phyloP scores from a whole-genome alignment of 441 rosid genomes.

The Isatis lusitanica region DNA sequence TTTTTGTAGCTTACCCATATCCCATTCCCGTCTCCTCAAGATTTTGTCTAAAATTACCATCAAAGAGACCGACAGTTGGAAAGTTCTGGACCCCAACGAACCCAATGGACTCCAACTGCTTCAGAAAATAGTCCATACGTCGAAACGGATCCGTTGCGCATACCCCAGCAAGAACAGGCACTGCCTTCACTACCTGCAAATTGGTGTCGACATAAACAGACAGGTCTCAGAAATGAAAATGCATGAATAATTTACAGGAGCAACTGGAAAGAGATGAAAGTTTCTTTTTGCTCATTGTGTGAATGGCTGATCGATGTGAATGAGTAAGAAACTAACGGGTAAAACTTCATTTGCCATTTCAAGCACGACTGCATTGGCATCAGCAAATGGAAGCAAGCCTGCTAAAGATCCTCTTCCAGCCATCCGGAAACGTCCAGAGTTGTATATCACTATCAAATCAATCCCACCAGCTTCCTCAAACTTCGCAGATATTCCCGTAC shows the following conservation, averaged over 20 bases:
- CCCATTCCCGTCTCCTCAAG: slow-evolving; percentile 99
- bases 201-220: slow-evolving; percentile 1
- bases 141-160: slow-evolving; percentile 97
- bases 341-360: slow-evolving; percentile 97
- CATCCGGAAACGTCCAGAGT: slow-evolving; percentile 96
- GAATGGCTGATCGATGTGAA: not conserved
- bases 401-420: slow-evolving; percentile 99
- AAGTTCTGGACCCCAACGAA: slow-evolving; percentile 92
- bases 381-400: slow-evolving; percentile 90
- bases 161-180: slow-evolving; percentile 94
- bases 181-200: slow-evolving; percentile 71
- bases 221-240: not conserved
- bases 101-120: slow-evolving; percentile 84
- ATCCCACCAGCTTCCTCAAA: slow-evolving; percentile 99
- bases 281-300: not conserved
- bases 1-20: slow-evolving; percentile 59
- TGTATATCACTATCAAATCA: slow-evolving; percentile 83
- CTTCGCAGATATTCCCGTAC: slow-evolving; percentile 96
- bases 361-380: slow-evolving; percentile 89
- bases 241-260: not conserved
- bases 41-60: slow-evolving; percentile 89
- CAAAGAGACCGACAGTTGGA: slow-evolving; percentile 95
- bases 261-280: slow-evolving; percentile 11
- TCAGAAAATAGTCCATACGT: slow-evolving; percentile 76
- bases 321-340: slow-evolving; percentile 58